Percentiles rank a stretch among this genome's conserved stretches.
These are phyloP conservation scores for Nyctanthes arbortristis DNA, from an alignment of 257 asterid species.

Conservation along the genomic window DNA sequence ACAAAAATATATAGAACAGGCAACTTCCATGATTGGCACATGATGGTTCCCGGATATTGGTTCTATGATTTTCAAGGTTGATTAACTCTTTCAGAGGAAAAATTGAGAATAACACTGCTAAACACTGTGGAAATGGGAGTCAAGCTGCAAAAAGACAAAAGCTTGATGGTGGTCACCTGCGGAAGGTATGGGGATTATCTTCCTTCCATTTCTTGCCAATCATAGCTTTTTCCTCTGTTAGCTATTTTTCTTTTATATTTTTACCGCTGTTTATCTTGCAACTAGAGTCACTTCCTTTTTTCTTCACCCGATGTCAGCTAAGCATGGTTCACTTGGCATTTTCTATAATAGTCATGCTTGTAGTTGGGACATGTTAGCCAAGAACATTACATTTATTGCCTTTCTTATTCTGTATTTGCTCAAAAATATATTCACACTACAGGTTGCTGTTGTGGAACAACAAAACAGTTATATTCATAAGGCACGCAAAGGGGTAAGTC, in stretches of 20 bases:
- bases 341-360: not conserved
- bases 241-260: not conserved
- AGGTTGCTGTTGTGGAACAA: constrained; percentile 68
- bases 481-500: constrained; percentile 69
- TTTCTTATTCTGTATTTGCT: constrained; percentile 8
- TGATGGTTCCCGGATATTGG: constrained; percentile 31
- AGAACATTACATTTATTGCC: not conserved
- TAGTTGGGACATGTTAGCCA: not conserved
- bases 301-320: not conserved
- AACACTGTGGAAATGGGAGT: constrained; percentile 48
- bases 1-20: no score
- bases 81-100: constrained; percentile 38
- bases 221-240: constrained; percentile 5
- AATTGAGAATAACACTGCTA: constrained; percentile 44
- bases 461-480: constrained; percentile 67
- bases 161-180: constrained; percentile 85
- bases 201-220: not conserved
- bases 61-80: no score
- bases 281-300: not conserved
- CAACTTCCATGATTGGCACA: not conserved
- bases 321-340: not conserved
- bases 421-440: constrained; percentile 24
- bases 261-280: constrained; percentile 8
- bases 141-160: constrained; percentile 97
- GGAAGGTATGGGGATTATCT: constrained; percentile 51